These are phyloP conservation scores for Trichoderma breve DNA, from an alignment of 2,329 filamentous ascomycete genomes.

Conservation along the genomic window DNA sequence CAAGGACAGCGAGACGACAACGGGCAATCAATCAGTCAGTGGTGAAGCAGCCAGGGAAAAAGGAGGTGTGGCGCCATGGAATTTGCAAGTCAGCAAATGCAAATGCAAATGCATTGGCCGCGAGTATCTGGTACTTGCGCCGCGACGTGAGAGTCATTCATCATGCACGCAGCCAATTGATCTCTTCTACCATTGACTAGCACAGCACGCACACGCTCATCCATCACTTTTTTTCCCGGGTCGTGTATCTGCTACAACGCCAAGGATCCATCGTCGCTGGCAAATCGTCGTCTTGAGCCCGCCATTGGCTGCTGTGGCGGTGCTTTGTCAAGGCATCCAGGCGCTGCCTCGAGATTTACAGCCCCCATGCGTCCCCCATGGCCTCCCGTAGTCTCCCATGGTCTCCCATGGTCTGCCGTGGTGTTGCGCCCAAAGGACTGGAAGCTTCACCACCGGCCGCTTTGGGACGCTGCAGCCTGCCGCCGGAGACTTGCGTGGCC, in stretches of 20 bases:
- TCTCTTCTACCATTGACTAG: not conserved
- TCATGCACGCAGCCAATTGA: not conserved
- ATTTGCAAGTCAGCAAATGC: not conserved
- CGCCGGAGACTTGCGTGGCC: conserved; percentile 13
- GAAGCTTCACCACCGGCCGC: conserved; percentile 5
- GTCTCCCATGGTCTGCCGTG: not conserved
- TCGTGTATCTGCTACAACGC: conserved; percentile 22
- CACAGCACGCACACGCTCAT: not conserved
- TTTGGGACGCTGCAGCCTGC: conserved; percentile 20
- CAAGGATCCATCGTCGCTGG: conserved; percentile 1
- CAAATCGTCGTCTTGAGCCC: not conserved
- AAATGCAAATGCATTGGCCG: not conserved
- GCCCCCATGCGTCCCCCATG: not conserved
- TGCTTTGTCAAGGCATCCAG: conserved; percentile 20
- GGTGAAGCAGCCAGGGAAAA: not conserved
- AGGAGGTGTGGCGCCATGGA: conserved; percentile 18
- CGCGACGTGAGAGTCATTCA: not conserved
- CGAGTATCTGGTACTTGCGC: not conserved
- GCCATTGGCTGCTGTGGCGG: conserved; percentile 22
- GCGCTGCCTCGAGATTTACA: conserved; percentile 15
- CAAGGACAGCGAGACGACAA: not conserved
- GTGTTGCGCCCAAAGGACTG: not conserved
- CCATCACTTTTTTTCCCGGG: not conserved
- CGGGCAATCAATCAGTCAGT: not conserved
- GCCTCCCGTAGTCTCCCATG: too few species aligned